Base-by-base conservation (phyloP, 2,329 filamentous ascomycete genomes). In the Arthrinium puccinioides region DNA sequence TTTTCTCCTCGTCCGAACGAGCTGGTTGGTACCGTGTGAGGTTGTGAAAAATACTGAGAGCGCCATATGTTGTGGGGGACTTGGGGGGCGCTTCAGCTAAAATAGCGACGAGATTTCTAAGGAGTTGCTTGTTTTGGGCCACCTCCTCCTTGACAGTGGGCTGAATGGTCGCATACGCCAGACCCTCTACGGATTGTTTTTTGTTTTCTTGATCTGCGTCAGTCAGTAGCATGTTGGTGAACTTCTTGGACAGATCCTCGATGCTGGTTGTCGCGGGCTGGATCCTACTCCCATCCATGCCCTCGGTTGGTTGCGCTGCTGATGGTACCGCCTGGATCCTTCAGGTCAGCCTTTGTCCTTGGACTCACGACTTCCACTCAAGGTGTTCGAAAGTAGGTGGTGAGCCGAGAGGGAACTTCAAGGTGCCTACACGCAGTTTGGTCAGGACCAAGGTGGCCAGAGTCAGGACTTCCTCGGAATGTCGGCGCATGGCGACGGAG, bases 131-230 rank as follows among this genome's bases (percentile, higher is more conserved):
- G 53, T 96, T 84, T 33, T 72, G 71, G 10, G 79, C 77, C 9
- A 97, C 70, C 33, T 80, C 75, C 56, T 97, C 87, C 58, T 94
- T 95, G 40, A 96, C 78, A 41, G 77, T 79, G 6, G 90, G 79
- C 51, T 87, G 87, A 25, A 97, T 72, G 9, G 90, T 94, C 5
- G 88, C 82, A 57, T 95, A 97, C 11, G 90, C 92, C 42, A 98
- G 68, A 6, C 90, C 92, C 62, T 98, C 92, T 38, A 97, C 78
- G 1, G 86, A 82, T 53, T 84, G 79, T 50, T 84, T 76, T 43
- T 74, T 72, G 44, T 11, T 31, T 6, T 69, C 70, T 37, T 69
- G 64, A 23, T 76, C 69, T 30, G 77, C 69, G 30, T 75, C 69
- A 21, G 67, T 69, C 20, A 82, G 54, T 31, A 88, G 69, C 64